Evolutionary conservation across 1,284 basidiomycete species (phyloP).

Genomic region (Kwoniella shivajii): DNA sequence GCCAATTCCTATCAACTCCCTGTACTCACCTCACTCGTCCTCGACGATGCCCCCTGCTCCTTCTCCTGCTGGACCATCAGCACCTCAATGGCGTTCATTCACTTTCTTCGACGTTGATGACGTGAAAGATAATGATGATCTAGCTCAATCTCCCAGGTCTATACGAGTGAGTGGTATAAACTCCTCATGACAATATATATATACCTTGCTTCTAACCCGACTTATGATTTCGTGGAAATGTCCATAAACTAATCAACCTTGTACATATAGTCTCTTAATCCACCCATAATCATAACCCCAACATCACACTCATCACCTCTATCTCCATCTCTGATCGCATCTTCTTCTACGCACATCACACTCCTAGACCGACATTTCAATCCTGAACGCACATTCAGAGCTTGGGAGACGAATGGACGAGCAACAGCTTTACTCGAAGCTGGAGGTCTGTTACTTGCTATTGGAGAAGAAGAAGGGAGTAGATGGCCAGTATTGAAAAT

Average conservation of each 20-base stretch:
- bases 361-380: constrained; percentile 73
- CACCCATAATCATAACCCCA: constrained; percentile 39
- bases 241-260: constrained; percentile 7
- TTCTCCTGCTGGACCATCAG: constrained; percentile 18
- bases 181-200: not conserved
- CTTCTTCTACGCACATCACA: constrained; percentile 38
- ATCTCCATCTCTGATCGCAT: constrained; percentile 38
- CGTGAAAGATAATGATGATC: constrained; percentile 78
- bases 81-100: constrained; percentile 71
- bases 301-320: constrained; percentile 44
- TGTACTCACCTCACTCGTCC: not conserved
- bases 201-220: not conserved
- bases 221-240: not conserved
- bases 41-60: constrained; percentile 10
- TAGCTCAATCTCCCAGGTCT: constrained; percentile 70
- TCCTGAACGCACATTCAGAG: constrained; percentile 70
- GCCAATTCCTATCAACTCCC: constrained; percentile 17
- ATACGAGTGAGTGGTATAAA: constrained; percentile 63
- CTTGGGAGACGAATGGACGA: constrained; percentile 63
- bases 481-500: constrained; percentile 81
- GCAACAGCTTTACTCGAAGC: constrained; percentile 63
- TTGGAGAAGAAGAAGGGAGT: constrained; percentile 79
- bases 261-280: constrained; percentile 27
- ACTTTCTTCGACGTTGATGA: constrained; percentile 59
- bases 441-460: constrained; percentile 74